Conservation (phyloP, 768 basidiomycete genomes). For the Hygrocybe coccinea region DNA sequence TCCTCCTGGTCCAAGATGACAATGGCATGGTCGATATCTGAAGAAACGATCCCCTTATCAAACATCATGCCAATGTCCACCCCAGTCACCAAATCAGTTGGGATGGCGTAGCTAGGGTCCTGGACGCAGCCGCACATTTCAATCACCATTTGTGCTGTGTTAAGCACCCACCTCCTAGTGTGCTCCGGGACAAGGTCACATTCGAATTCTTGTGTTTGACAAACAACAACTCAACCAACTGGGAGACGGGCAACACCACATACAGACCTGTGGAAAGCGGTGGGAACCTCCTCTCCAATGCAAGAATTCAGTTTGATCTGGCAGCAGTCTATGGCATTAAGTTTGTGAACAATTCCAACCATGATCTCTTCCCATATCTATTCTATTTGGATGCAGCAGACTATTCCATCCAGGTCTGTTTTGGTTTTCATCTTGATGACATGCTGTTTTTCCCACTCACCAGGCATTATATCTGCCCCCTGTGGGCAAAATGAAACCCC, state of each 20-base stretch:
- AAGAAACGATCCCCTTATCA: background rate
- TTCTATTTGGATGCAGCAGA: constrained; percentile 43
- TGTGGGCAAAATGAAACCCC: background rate
- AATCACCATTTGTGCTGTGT: constrained; percentile 23
- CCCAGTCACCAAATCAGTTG: background rate
- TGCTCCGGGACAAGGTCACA: constrained; percentile 15
- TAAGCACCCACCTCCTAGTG: background rate
- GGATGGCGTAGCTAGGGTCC: background rate
- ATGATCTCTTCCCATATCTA: constrained; percentile 35
- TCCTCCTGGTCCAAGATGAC: no score
- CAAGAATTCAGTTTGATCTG: constrained; percentile 24
- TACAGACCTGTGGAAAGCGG: constrained; percentile 5
- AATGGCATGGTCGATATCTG: background rate
- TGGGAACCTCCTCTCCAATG: constrained; percentile 25
- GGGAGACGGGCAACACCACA: constrained; percentile 13
- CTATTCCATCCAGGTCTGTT: constrained; percentile 23
- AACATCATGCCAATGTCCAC: background rate
- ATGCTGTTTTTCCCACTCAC: no score
- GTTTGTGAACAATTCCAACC: constrained; percentile 30
- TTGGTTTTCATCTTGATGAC: constrained; percentile 19
- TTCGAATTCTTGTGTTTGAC: background rate
- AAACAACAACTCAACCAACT: no score
- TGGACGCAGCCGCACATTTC: constrained; percentile 19
- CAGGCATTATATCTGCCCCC: constrained; percentile 14
- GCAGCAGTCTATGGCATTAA: constrained; percentile 30